A percentile compares a stretch with the other conserved stretches of the same genome.
Conservation (phyloP, 176 grass and related monocot species). For the Oryza nivara region DNA sequence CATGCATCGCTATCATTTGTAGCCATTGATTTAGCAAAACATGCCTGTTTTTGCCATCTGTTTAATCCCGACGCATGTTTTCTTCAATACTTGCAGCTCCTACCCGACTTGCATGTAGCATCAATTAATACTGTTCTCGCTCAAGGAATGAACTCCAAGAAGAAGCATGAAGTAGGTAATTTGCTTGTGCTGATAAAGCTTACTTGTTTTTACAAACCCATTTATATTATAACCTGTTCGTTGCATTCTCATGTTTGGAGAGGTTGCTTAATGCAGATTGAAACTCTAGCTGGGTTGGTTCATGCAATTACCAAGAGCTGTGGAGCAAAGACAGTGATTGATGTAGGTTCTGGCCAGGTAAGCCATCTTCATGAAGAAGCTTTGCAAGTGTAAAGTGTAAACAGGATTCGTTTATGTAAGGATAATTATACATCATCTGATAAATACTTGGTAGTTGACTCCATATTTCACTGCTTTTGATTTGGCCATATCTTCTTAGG, state of each 20-base stretch:
- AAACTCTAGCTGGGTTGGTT: conserved; percentile 67
- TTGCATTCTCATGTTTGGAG: conserved; percentile 30
- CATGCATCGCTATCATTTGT: not conserved
- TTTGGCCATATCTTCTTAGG: conserved; percentile 6
- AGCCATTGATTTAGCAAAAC: not conserved
- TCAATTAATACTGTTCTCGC: conserved; percentile 80
- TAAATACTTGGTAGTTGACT: not conserved
- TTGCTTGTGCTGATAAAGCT: conserved; percentile 9
- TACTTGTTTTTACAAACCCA: conserved; percentile 1
- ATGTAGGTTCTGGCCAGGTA: conserved; percentile 99
- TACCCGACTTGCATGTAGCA: conserved; percentile 54
- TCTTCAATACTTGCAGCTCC: conserved; percentile 51
- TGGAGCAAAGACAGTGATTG: conserved; percentile 70
- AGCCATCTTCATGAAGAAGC: not conserved
- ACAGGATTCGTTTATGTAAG: not conserved
- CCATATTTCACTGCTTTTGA: not conserved
- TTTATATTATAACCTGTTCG: not conserved
- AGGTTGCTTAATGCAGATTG: conserved; percentile 54
- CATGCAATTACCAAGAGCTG: conserved; percentile 47
- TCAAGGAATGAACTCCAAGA: conserved; percentile 97
- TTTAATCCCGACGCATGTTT: conserved; percentile 18
- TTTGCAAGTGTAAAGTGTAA: conserved; percentile 24
- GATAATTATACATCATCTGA: conserved; percentile 7
- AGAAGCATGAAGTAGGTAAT: conserved; percentile 95
- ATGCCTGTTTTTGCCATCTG: not conserved